phyloP scores from a whole-genome alignment of 1,284 basidiomycete species.

The Cutaneotrichosporon dermatis region DNA sequence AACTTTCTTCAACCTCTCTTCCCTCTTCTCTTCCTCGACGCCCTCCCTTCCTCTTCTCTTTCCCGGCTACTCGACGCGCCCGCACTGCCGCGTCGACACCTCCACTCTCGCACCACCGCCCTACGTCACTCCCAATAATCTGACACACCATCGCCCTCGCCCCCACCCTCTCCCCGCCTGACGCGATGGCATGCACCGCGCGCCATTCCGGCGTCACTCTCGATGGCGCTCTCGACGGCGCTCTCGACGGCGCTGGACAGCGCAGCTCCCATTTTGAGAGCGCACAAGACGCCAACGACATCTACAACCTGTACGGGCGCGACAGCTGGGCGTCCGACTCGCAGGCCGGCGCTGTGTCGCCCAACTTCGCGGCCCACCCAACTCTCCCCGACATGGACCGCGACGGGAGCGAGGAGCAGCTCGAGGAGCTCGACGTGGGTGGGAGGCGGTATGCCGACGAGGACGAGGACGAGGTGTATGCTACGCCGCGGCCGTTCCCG shows the following conservation, averaged over 20 bases:
- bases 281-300: constrained; percentile 25
- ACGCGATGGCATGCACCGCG: background rate
- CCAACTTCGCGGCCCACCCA: background rate
- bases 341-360: background rate
- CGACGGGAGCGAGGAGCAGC: background rate
- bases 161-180: background rate
- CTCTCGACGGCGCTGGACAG: background rate
- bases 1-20: background rate
- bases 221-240: background rate
- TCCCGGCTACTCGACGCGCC: background rate
- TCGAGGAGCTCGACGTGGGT: background rate
- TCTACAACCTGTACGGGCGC: constrained; percentile 30
- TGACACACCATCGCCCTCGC: background rate
- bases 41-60: background rate
- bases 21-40: background rate
- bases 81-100: too few species aligned
- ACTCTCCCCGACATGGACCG: background rate
- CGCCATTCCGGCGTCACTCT: background rate
- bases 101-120: too few species aligned
- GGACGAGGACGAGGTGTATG: constrained; percentile 2
- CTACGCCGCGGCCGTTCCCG: background rate
- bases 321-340: constrained; percentile 13
- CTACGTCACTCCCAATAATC: too few species aligned
- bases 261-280: constrained; percentile 22
- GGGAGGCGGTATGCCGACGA: background rate